Base-by-base conservation (phyloP, 2,329 filamentous ascomycete species). In the Cladophialophora yegresii region DNA sequence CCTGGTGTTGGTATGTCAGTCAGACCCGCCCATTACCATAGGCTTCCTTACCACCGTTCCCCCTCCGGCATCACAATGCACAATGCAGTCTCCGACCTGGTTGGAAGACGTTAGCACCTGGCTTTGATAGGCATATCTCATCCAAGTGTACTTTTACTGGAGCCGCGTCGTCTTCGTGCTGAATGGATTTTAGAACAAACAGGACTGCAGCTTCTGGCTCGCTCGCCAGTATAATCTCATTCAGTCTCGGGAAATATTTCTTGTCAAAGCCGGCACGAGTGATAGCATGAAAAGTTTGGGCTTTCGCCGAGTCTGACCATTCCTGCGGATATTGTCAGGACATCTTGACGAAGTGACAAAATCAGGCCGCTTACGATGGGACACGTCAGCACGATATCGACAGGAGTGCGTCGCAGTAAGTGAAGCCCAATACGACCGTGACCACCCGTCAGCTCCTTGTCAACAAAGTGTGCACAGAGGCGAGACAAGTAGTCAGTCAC, bases 11-110 rank as follows among this genome's bases (percentile, higher is more conserved):
- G 45, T 9, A 20, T 23, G n/a, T 50, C 45, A 4, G n/a, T 26
- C 8, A 50, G 45, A 26, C 10, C 8, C 9, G 9, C 12, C n/a
- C 12, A 22, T 23, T 26, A 22, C 8, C 9, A 9, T 50, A 13
- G 23, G 23, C 23, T 10, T 23, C 9, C 45, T 23, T 50, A 50
- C 45, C n/a, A 50, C 45, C 20, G 45, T 50, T 13, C 45, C 45
- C 2, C 45, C 45, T 22, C 45, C 45, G n/a, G 45, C 45, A 50
- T 50, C 45, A n/a, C 45, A 50, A 50, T 50, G 45, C 20, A 50
- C 45, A 50, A 50, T 50, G 45, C 45, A 50, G 23, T 50, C 45
- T 50, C 45, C 45, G 7, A 23, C n/a, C 45, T 50, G 3, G 45
- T 2, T 4, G 1, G 45, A 22, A 3, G 23, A 26, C 12, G 23